These are phyloP conservation scores for Fusarium sp. DNA, from an alignment of 2,329 filamentous ascomycete genomes.

Conservation along the genomic window DNA sequence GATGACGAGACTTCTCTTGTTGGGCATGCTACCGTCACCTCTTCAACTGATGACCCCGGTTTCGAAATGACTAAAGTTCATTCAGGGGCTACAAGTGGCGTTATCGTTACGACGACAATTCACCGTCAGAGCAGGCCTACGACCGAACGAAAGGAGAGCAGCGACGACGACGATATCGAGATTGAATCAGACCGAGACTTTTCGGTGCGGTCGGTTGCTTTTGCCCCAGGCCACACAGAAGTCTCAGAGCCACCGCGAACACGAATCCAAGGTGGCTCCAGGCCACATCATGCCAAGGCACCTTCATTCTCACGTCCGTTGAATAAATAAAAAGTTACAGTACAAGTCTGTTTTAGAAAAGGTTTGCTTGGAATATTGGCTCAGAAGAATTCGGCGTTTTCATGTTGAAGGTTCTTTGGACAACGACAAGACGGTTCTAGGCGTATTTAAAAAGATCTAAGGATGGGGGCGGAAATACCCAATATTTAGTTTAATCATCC, in stretches of 20 bases:
- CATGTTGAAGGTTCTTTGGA: not conserved
- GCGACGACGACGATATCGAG: conserved; percentile 25
- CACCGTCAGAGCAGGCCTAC: conserved; percentile 50
- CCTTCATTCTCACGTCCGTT: conserved; percentile 18
- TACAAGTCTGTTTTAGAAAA: not conserved
- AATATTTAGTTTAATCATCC: not conserved
- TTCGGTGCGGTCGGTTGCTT: conserved; percentile 22
- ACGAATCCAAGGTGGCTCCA: conserved; percentile 42
- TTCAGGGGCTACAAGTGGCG: conserved; percentile 38
- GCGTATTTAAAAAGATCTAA: not conserved
- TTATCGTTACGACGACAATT: conserved; percentile 55
- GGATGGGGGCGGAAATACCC: conserved; percentile 13
- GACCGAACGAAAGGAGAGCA: not conserved
- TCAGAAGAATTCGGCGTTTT: conserved; percentile 1
- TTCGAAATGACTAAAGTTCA: conserved; percentile 38
- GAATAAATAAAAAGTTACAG: not conserved
- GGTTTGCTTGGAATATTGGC: not conserved
- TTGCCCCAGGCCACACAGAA: conserved; percentile 22
- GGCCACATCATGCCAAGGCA: conserved; percentile 11
- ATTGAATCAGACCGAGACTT: conserved; percentile 17
- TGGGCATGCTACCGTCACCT: conserved; percentile 28
- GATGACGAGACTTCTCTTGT: conserved; percentile 47
- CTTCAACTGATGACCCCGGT: conserved; percentile 33
- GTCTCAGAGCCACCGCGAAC: conserved; percentile 37
- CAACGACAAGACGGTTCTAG: not conserved